Evolutionary conservation across 768 basidiomycete species (phyloP), one percentile per base, ranked within the genome.

Genomic region (Suillus bovinus): DNA sequence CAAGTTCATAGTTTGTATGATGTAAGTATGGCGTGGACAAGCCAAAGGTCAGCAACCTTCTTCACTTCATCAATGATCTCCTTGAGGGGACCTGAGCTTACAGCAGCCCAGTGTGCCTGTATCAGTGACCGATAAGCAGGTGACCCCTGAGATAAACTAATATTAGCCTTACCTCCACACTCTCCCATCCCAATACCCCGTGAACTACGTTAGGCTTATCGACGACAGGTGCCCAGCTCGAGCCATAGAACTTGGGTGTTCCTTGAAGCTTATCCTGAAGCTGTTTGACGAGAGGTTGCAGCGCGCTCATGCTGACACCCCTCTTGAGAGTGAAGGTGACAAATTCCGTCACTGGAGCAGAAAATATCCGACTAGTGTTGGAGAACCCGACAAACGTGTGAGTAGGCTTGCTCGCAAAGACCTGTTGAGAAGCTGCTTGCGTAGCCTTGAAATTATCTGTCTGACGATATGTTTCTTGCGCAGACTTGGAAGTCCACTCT

Each of bases 121-220:
- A 53, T n/a, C n/a, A n/a, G n/a, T n/a, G n/a, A 10, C 6, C n/a
- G 22, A 60, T 60, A 17, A 62, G 17, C 34, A 36, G 33, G 31
- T 54, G 39, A 50, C 41, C 57, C 29, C n/a, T n/a, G n/a, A 5
- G n/a, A 13, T 6, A 20, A 24, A 13, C 9, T 11, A 29, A 46
- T 14, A 24, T 16, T 14, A 29, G 11, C 64, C 70, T 57, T 36
- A 74, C 78, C 57, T 75, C 39, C 6, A 76, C 73, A 20, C 63
- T 77, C 55, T 76, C 71, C 78, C 78, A 79, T 13, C 78, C 78
- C 38, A 79, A 64, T 31, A 77, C 67, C 20, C 75, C 75, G 47
- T 74, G 39, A 50, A 70, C 70, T 2, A 66, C 63, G 10, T 61
- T 57, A 22, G 67, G n/a, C 49, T 67, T 65, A 50, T 60, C 67